Conservation (phyloP, 1,139 yeast species). For the Pichia sp. region DNA sequence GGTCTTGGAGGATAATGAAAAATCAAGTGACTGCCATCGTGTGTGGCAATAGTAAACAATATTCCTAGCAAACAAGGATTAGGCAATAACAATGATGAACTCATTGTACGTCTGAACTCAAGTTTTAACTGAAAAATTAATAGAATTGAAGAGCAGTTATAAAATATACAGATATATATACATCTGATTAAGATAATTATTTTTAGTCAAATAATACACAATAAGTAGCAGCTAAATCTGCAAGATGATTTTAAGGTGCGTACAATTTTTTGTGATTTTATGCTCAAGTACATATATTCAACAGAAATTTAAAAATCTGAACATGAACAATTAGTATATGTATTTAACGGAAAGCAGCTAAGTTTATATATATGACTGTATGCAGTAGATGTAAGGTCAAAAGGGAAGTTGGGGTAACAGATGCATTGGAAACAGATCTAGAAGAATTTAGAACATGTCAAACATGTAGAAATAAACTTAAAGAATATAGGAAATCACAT, state of each 20-base stretch:
- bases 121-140: too few species aligned
- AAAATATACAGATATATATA: too few species aligned
- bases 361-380: too few species aligned
- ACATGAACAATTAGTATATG: too few species aligned
- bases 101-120: conserved; percentile 3
- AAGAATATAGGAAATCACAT: conserved; percentile 24
- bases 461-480: conserved; percentile 25
- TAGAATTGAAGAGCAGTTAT: too few species aligned
- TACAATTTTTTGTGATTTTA: too few species aligned
- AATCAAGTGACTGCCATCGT: conserved; percentile 83
- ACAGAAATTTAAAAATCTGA: neutral
- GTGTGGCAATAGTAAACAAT: conserved; percentile 75
- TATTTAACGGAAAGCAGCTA: too few species aligned
- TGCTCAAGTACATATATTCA: too few species aligned
- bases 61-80: conserved; percentile 78
- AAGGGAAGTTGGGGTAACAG: conserved; percentile 23
- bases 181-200: too few species aligned
- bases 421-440: conserved; percentile 21
- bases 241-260: too few species aligned
- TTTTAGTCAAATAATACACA: too few species aligned
- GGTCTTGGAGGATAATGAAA: conserved; percentile 73
- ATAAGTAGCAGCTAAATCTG: too few species aligned
- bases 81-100: conserved; percentile 49
- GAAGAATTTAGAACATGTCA: conserved; percentile 26
- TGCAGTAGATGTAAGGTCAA: conserved; percentile 26